A percentile compares a stretch with the other conserved stretches of the same genome.
Evolutionary conservation across 306 rosid genomes (phyloP).

Genomic region (Chamaecrista fasciculata): DNA sequence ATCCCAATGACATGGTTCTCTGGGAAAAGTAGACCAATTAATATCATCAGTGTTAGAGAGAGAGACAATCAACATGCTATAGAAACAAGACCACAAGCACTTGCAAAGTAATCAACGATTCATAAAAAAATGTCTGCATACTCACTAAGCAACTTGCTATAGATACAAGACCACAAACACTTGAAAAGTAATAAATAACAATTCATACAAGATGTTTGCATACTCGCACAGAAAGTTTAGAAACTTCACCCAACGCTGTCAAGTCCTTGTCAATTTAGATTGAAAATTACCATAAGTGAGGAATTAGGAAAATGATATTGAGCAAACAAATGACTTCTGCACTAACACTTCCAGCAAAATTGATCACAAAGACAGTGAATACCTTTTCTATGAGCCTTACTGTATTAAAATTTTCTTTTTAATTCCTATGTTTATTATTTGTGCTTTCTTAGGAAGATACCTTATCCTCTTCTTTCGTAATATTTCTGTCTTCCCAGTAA

Average conservation of each 20-base stretch:
- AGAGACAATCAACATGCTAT: slow-evolving; percentile 11
- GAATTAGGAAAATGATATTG: neutral
- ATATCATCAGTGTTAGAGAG: slow-evolving; percentile 21
- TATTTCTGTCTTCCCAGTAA: neutral
- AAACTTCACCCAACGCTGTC: neutral
- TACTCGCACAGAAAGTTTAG: neutral
- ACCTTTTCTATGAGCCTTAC: neutral
- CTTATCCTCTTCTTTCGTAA: neutral
- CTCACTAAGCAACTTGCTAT: neutral
- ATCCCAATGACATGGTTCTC: slow-evolving; percentile 55
- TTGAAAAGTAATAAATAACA: neutral
- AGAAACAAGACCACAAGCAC: slow-evolving; percentile 13
- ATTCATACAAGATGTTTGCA: neutral
- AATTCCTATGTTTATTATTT: neutral
- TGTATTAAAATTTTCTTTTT: neutral
- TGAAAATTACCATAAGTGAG: neutral
- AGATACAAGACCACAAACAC: slow-evolving; percentile 13
- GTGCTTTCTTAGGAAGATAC: neutral
- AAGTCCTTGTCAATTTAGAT: neutral
- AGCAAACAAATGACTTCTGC: too few species aligned
- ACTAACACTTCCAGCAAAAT: neutral
- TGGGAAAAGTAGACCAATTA: slow-evolving; percentile 27
- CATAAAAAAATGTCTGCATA: neutral
- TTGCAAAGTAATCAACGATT: neutral
- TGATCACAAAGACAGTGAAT: neutral